Evolutionary conservation across 495 filamentous ascomycete species (phyloP).

Genomic region (Coniosporium apollinis): DNA sequence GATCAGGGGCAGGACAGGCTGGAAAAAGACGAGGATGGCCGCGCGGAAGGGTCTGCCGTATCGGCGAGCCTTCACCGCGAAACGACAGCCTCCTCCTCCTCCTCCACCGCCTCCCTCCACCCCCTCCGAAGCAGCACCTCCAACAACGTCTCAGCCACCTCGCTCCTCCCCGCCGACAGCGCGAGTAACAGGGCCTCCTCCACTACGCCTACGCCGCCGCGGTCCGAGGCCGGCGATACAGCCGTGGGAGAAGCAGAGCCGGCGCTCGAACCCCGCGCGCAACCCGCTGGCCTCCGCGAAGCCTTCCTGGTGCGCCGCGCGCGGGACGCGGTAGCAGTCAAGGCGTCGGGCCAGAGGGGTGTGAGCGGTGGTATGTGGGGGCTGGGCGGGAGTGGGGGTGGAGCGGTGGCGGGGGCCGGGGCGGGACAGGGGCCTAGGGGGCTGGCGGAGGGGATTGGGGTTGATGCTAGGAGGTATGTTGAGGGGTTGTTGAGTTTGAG

Average conservation of each 20-base stretch:
- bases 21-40: no score
- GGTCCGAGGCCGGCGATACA: slow-evolving; percentile 7
- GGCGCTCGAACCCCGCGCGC: not conserved
- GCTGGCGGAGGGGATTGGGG: slow-evolving; percentile 70
- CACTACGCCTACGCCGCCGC: slow-evolving; percentile 13
- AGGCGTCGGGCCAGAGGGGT: slow-evolving; percentile 12
- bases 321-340: slow-evolving; percentile 38
- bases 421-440: slow-evolving; percentile 41
- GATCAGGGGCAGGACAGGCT: no score
- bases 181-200: no score
- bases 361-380: slow-evolving; percentile 25
- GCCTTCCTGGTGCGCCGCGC: slow-evolving; percentile 67
- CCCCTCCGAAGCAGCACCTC: no score
- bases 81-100: no score
- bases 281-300: slow-evolving; percentile 34
- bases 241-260: slow-evolving; percentile 6
- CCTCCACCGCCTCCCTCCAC: no score
- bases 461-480: slow-evolving; percentile 77
- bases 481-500: slow-evolving; percentile 66
- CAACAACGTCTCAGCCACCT: no score
- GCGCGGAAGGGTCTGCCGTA: no score
- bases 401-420: slow-evolving; percentile 20
- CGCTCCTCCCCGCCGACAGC: no score
- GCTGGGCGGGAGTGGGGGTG: slow-evolving; percentile 15
- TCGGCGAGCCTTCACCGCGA: no score